phyloP scores from a whole-genome alignment of 768 basidiomycete species.

The Agrocybe praecox region DNA sequence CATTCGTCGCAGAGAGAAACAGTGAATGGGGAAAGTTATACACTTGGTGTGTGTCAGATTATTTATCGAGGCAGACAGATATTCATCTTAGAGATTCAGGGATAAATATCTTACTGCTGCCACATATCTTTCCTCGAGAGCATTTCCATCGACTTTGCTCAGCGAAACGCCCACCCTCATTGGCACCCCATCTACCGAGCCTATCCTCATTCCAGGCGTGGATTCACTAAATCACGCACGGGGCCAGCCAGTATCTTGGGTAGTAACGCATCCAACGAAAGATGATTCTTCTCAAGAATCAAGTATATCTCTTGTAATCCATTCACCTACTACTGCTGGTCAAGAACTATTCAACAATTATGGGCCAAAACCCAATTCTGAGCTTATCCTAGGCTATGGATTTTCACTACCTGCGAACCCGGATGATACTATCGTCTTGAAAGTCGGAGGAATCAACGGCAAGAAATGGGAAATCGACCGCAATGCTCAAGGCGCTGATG shows the following conservation, averaged over 20 bases:
- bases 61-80: background rate
- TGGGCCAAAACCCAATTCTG: conserved; percentile 87
- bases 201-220: conserved; percentile 84
- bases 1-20: conserved; percentile 36
- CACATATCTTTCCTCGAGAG: conserved; percentile 84
- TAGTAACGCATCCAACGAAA: conserved; percentile 45
- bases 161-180: conserved; percentile 55
- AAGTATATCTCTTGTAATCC: conserved; percentile 65
- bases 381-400: conserved; percentile 90
- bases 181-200: conserved; percentile 55
- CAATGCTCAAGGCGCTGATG: conserved; percentile 51
- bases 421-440: conserved; percentile 84
- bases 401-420: conserved; percentile 81
- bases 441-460: conserved; percentile 59
- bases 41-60: conserved; percentile 58
- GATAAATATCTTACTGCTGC: conserved; percentile 69
- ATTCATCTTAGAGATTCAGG: conserved; percentile 43
- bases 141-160: conserved; percentile 86
- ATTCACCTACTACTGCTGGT: conserved; percentile 39
- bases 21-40: conserved; percentile 49
- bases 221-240: conserved; percentile 88
- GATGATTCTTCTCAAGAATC: conserved; percentile 21
- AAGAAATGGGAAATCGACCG: conserved; percentile 69
- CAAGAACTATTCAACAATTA: conserved; percentile 89
- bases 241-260: conserved; percentile 82